These are phyloP conservation scores for Leptomonas pyrrhocoris DNA, from an alignment of 208 protist genomes.

Conservation along the genomic window DNA sequence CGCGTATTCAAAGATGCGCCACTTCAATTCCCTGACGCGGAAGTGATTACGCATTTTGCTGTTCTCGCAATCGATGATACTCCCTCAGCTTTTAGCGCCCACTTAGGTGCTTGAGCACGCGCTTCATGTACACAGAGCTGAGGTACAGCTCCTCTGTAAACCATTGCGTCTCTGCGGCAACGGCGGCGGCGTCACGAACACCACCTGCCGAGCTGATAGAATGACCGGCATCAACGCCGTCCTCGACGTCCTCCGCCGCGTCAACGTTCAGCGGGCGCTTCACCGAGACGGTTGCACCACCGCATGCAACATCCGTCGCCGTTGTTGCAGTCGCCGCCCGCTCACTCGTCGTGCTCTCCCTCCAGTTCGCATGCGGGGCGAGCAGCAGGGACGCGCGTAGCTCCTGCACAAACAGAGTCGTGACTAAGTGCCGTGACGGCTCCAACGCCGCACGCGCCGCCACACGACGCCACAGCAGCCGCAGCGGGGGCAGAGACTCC, in stretches of 20 bases:
- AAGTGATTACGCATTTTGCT: no score
- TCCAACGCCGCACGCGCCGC: slow-evolving; percentile 55
- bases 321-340: not conserved
- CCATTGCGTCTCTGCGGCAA: slow-evolving; percentile 19
- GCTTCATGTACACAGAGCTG: slow-evolving; percentile 42
- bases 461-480: slow-evolving; percentile 58
- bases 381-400: slow-evolving; percentile 12
- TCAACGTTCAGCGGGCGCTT: slow-evolving; percentile 11
- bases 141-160: slow-evolving; percentile 32
- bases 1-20: no score
- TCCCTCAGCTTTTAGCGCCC: not conserved
- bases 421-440: slow-evolving; percentile 50
- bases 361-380: slow-evolving; percentile 11
- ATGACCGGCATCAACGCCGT: not conserved
- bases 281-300: not conserved
- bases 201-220: not conserved
- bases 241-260: slow-evolving; percentile 5
- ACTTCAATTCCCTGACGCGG: no score
- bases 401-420: slow-evolving; percentile 44
- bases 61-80: no score
- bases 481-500: slow-evolving; percentile 49
- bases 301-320: not conserved
- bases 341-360: not conserved
- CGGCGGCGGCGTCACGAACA: not conserved
- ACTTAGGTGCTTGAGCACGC: slow-evolving; percentile 33